These are phyloP conservation scores for Neospora caninum DNA, from an alignment of 169 alveolate genomes.

Conservation along the genomic window DNA sequence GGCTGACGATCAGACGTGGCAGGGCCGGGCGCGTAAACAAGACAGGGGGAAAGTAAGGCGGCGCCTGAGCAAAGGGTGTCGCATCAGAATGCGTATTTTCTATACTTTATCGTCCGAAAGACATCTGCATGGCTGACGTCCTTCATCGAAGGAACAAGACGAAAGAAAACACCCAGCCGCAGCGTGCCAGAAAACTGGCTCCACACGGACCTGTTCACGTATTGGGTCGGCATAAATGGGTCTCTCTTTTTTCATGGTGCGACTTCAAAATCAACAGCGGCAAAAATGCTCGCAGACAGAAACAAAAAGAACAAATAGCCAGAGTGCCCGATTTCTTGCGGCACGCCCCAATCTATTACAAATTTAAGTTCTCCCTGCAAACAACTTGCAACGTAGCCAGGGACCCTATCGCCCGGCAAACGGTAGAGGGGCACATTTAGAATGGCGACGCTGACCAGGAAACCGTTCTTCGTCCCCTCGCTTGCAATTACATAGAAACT, in stretches of 20 bases:
- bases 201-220: neutral
- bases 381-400: neutral
- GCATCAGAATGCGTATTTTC: neutral
- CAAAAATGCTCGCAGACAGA: no score
- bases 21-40: no score
- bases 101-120: neutral
- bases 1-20: no score
- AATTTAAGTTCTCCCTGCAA: no score
- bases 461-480: no score
- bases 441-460: no score
- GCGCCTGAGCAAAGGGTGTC: neutral
- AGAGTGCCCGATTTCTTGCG: no score
- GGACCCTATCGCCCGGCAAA: neutral
- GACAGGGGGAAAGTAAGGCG: no score
- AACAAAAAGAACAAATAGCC: no score
- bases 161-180: neutral
- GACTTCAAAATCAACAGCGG: neutral
- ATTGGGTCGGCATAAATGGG: neutral
- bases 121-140: neutral
- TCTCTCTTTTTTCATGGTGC: neutral
- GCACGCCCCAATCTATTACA: no score
- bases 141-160: neutral
- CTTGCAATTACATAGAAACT: no score
- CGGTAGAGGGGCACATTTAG: neutral
- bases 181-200: neutral